Percentiles rank a stretch among this genome's conserved stretches.
These are phyloP conservation scores for Diatrype stigma DNA, from an alignment of 2,329 filamentous ascomycete species.

Conservation along the genomic window DNA sequence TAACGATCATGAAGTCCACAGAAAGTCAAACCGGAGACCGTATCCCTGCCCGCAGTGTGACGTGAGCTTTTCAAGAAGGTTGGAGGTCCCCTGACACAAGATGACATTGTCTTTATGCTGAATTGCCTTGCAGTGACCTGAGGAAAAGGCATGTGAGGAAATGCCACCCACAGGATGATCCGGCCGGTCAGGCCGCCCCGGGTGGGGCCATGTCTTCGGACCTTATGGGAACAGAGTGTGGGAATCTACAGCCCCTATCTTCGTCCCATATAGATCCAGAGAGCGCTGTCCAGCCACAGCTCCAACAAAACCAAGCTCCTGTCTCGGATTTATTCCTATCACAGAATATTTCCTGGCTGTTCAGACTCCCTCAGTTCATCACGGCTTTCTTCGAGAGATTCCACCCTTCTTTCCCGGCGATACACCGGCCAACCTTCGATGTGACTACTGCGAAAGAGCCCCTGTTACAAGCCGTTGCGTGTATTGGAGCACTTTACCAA, in stretches of 20 bases:
- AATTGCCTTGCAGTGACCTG: slow-evolving; percentile 2
- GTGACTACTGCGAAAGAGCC: slow-evolving; percentile 3
- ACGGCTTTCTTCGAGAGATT: slow-evolving; percentile 7
- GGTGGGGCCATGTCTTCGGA: neutral
- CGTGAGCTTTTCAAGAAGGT: slow-evolving; percentile 10
- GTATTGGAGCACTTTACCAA: slow-evolving; percentile 7
- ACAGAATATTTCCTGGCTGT: slow-evolving; percentile 7
- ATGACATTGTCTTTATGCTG: neutral
- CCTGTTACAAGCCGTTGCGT: slow-evolving; percentile 6
- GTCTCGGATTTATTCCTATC: slow-evolving; percentile 4
- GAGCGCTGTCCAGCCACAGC: neutral
- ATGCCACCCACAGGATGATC: slow-evolving; percentile 3
- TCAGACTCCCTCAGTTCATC: slow-evolving; percentile 7
- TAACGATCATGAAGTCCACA: slow-evolving; percentile 5
- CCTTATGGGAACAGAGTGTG: neutral
- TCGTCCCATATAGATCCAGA: neutral
- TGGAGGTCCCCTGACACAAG: neutral
- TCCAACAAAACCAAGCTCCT: neutral
- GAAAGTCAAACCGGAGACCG: slow-evolving; percentile 24
- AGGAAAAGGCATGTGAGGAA: slow-evolving; percentile 8
- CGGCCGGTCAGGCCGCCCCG: neutral
- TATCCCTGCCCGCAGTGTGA: slow-evolving; percentile 8
- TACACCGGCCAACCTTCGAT: slow-evolving; percentile 8
- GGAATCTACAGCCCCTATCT: neutral
- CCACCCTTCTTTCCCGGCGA: slow-evolving; percentile 5